A percentile compares a stretch with the other conserved stretches of the same genome.
Conservation (phyloP, 441 rosid species). For the Kokia cookei region DNA sequence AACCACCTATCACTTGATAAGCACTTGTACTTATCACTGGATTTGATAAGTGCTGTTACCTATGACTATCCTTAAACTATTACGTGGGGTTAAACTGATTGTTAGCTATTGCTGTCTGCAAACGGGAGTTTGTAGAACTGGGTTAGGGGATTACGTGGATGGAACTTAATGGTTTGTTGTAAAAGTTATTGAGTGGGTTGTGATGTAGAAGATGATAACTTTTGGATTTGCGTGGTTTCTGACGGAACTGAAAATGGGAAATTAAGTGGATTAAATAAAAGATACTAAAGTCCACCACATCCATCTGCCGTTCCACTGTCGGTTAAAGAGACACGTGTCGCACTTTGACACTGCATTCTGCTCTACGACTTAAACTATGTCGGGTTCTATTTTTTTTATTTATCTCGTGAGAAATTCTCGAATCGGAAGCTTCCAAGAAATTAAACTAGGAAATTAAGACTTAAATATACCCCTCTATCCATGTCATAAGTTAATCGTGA, state of each 20-base stretch:
- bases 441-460: not conserved
- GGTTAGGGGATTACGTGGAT: constrained; percentile 10
- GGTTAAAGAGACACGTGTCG: constrained; percentile 33
- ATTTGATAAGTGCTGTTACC: rapidly evolving
- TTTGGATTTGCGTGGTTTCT: not conserved
- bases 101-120: not conserved
- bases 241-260: constrained; percentile 31
- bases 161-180: rapidly evolving
- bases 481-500: too few relatives aligned
- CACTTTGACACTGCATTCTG: not conserved
- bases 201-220: not conserved
- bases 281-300: constrained; percentile 26
- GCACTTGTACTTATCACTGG: rapidly evolving
- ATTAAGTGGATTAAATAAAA: constrained; percentile 24
- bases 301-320: constrained; percentile 20
- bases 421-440: not conserved
- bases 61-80: not conserved
- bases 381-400: not conserved
- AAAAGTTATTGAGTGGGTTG: not conserved
- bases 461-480: too few relatives aligned
- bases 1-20: constrained; percentile 27
- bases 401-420: not conserved
- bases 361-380: not conserved
- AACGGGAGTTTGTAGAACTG: not conserved
- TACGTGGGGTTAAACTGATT: not conserved